phyloP scores from a whole-genome alignment of 2,329 filamentous ascomycete species.

The Botrytis squamosa region DNA sequence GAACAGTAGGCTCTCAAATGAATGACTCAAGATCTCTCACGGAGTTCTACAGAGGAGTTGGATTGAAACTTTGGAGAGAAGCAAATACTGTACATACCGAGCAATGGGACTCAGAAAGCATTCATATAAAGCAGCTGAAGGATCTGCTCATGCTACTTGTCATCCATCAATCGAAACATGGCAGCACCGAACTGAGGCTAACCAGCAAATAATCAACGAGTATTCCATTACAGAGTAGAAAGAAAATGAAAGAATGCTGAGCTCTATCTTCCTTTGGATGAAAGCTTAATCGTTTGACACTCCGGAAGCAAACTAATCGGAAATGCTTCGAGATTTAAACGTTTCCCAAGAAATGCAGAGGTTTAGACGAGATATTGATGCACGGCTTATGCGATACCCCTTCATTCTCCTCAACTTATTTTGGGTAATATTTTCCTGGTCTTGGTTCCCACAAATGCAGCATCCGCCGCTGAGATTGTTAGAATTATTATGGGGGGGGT shows the following conservation, averaged over 20 bases:
- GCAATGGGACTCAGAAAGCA: neutral
- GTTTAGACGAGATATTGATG: conserved; percentile 5
- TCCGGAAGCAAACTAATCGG: neutral
- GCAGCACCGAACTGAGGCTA: neutral
- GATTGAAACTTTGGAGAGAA: neutral
- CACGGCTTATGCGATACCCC: neutral
- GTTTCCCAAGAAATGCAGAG: conserved; percentile 4
- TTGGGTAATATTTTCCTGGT: neutral
- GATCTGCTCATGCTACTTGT: neutral
- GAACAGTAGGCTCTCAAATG: neutral
- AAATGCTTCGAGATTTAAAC: neutral
- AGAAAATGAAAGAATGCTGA: neutral
- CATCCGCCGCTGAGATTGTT: neutral
- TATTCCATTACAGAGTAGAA: no score
- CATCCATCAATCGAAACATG: neutral
- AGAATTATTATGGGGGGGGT: neutral
- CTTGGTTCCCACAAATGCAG: neutral
- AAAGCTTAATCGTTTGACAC: neutral
- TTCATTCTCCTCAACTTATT: neutral
- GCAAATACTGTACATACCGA: neutral
- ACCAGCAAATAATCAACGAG: neutral
- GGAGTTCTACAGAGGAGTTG: neutral
- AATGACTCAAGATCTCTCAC: neutral
- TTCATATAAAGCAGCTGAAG: neutral
- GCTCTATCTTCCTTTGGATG: neutral